Percentiles rank a stretch among this genome's conserved stretches.
phyloP scores from a whole-genome alignment of 2,329 filamentous ascomycete species.

The Pleurostoma richardsiae region DNA sequence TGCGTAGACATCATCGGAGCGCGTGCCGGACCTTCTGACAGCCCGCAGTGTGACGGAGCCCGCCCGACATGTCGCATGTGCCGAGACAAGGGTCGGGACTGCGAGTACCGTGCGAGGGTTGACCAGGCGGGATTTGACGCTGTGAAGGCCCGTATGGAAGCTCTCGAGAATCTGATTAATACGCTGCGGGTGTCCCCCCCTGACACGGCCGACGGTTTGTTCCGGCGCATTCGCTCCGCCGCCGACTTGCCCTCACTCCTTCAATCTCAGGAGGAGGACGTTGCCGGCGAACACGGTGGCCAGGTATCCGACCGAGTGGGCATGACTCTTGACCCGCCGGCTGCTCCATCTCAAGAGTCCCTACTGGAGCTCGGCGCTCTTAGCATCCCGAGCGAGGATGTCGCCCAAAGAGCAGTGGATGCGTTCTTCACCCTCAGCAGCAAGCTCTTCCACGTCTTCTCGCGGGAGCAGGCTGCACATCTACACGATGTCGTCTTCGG shows the following conservation, averaged over 20 bases:
- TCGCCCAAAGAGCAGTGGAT: constrained; percentile 3
- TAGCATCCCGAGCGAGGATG: no score
- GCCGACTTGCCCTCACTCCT: constrained; percentile 5
- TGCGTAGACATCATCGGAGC: no score
- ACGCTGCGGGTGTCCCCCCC: constrained; percentile 14
- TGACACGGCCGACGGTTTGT: constrained; percentile 16
- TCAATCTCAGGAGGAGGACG: constrained; percentile 2
- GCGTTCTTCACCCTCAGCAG: constrained; percentile 19
- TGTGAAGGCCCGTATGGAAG: constrained; percentile 19
- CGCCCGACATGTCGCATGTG: no score
- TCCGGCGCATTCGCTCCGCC: constrained; percentile 16
- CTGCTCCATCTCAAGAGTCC: no score
- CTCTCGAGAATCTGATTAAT: constrained; percentile 19
- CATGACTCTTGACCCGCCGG: no score
- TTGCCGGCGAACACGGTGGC: no score
- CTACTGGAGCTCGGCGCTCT: no score
- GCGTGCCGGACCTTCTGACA: no score
- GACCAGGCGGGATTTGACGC: constrained; percentile 23
- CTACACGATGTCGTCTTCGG: constrained; percentile 13
- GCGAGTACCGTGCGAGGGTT: constrained; percentile 23
- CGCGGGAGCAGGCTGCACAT: constrained; percentile 12
- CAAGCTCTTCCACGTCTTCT: constrained; percentile 22
- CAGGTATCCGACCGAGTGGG: no score
- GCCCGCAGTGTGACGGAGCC: no score
- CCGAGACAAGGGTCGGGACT: constrained; percentile 13